phyloP scores from a whole-genome alignment of 1,284 basidiomycete genomes.

The Farysia itapuensis region DNA sequence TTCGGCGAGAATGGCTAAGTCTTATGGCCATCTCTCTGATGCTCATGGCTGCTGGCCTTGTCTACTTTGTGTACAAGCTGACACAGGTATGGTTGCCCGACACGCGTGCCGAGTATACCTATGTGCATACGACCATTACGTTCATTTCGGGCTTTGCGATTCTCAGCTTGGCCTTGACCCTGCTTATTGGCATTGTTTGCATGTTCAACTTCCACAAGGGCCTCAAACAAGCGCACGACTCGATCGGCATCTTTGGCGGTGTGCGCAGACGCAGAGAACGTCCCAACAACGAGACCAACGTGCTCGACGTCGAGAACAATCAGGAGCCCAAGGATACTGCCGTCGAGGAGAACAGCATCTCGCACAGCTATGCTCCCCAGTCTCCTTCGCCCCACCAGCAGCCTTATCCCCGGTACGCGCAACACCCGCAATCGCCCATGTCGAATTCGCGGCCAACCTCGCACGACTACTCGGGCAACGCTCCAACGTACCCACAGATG shows the following conservation, averaged over 20 bases:
- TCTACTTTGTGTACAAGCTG: conserved; percentile 42
- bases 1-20: conserved; percentile 34
- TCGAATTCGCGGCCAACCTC: too few relatives aligned
- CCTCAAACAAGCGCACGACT: conserved; percentile 39
- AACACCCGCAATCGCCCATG: too few relatives aligned
- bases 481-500: too few relatives aligned
- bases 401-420: too few relatives aligned
- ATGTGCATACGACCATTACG: conserved; percentile 45
- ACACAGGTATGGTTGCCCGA: conserved; percentile 41
- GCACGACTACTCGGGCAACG: too few relatives aligned
- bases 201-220: conserved; percentile 48
- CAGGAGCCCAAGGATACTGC: conserved; percentile 6
- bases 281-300: conserved; percentile 3
- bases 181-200: conserved; percentile 39
- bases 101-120: conserved; percentile 34
- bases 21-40: conserved; percentile 43
- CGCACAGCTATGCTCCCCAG: background rate
- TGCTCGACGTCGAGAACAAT: conserved; percentile 9
- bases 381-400: background rate
- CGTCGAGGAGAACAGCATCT: background rate
- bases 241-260: conserved; percentile 37
- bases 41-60: conserved; percentile 37
- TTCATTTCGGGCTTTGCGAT: conserved; percentile 46
- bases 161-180: conserved; percentile 25
- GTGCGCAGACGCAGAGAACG: conserved; percentile 16